phyloP scores from a whole-genome alignment of 2,329 filamentous ascomycete genomes.

The Epichloe sylvatica region DNA sequence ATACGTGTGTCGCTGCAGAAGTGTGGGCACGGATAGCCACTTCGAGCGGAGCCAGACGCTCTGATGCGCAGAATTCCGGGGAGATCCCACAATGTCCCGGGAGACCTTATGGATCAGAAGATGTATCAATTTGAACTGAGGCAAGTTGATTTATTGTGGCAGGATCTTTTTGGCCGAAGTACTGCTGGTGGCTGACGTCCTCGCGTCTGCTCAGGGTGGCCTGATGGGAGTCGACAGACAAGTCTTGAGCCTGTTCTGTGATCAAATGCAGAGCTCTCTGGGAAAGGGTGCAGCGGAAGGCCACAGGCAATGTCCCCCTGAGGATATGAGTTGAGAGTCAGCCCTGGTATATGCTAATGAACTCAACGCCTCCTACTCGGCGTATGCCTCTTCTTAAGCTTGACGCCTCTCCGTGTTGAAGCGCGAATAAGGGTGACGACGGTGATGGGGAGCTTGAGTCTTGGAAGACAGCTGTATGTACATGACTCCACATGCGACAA shows the following conservation, averaged over 20 bases:
- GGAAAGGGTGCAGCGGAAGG: not conserved
- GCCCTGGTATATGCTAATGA: no score
- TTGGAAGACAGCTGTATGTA: not conserved
- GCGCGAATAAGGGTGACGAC: not conserved
- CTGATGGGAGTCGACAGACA: not conserved
- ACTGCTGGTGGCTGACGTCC: not conserved
- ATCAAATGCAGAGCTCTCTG: not conserved
- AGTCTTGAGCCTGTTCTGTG: not conserved
- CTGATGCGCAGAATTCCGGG: constrained; percentile 4
- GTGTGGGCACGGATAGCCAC: constrained; percentile 5
- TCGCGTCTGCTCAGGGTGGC: not conserved
- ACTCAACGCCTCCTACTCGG: not conserved
- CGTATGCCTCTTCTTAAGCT: not conserved
- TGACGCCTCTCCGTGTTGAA: not conserved
- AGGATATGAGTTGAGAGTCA: no score
- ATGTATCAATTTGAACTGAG: not conserved
- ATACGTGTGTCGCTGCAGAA: constrained; percentile 5
- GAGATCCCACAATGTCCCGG: constrained; percentile 5
- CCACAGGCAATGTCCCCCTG: no score
- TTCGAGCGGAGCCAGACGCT: constrained; percentile 3
- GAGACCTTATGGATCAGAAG: not conserved
- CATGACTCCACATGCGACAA: constrained; percentile 1
- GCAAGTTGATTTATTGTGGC: not conserved
- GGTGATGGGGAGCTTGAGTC: not conserved
- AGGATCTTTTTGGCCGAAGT: not conserved